A percentile compares a stretch with the other conserved stretches of the same genome.
Conservation (phyloP, 108 stramenopile genomes). For the Bacterosira constricta region DNA sequence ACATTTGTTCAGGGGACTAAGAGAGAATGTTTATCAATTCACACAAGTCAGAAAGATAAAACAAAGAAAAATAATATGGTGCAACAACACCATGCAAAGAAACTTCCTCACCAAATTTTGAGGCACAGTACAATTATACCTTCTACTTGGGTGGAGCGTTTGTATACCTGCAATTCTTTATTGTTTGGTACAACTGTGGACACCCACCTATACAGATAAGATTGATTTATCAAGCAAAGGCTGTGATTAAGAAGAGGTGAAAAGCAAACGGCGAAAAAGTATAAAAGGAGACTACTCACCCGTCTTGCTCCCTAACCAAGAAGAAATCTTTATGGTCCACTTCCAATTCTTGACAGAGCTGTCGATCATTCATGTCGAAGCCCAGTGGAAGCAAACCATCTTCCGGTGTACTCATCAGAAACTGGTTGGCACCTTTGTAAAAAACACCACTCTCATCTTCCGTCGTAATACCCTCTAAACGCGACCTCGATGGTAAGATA, state of each 20-base stretch:
- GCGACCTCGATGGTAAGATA: conserved; percentile 25
- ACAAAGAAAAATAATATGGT: too few species aligned
- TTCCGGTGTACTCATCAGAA: conserved; percentile 9
- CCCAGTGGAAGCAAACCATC: conserved; percentile 30
- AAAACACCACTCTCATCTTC: conserved; percentile 11
- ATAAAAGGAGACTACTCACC: too few species aligned
- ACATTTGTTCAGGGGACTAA: conserved; percentile 42
- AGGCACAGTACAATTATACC: conserved; percentile 42
- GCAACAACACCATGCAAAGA: too few species aligned
- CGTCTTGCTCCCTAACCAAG: conserved; percentile 34
- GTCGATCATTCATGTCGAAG: conserved; percentile 41
- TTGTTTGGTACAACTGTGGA: conserved; percentile 27
- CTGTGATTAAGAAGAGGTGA: neutral
- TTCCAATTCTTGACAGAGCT: conserved; percentile 29
- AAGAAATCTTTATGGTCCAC: conserved; percentile 42
- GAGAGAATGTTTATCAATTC: too few species aligned
- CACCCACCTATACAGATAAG: conserved; percentile 16
- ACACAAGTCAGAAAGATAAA: too few species aligned
- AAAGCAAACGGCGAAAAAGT: neutral
- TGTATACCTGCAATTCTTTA: conserved; percentile 19
- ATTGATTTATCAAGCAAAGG: too few species aligned
- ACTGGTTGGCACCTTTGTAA: conserved; percentile 33
- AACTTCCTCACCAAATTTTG: too few species aligned
- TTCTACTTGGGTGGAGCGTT: conserved; percentile 8
- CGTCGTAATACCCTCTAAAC: conserved; percentile 25